Evolutionary conservation across 495 filamentous ascomycete species (phyloP), one percentile per base, ranked within the genome.

Genomic region (Talaromyces trachyspermus): DNA sequence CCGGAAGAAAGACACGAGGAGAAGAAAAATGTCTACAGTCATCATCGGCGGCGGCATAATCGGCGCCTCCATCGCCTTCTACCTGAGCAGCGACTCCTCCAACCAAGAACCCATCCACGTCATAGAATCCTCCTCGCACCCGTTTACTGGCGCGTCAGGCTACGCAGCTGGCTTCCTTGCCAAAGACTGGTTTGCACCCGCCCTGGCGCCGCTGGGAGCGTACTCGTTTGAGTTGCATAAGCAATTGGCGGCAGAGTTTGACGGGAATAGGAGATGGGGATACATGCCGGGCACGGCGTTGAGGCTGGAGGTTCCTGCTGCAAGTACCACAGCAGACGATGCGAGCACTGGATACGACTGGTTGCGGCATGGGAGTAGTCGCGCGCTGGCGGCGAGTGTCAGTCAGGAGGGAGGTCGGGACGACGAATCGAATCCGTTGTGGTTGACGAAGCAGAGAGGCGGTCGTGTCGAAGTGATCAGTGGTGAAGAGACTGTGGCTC

Each of bases 1-100:
- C n/a, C n/a, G n/a, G n/a, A n/a, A n/a, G n/a, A n/a, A n/a, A n/a
- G n/a, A n/a, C n/a, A n/a, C n/a, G n/a, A n/a, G n/a, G n/a, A n/a
- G n/a, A n/a, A n/a, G n/a, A n/a, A 54, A 57, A 29, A 72, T 72
- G 70, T 48, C 67, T 20, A 89, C 81, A 15, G 76, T 89, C 24
- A 89, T 91, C 48, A 61, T 92, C 38, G 87, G 87, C 40, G 76
- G 78, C 41, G 86, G 87, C 43, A 89, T 92, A 61, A 87, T 92
- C 30, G 85, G 85, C 49, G 61, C 78, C 38, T 83, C 84, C n/a
- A 86, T 83, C 19, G 87, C 86, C 9, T 89, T 84, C 62, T 88
- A 87, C 57, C 75, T 88, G 36, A 77, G 77, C 17, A 63, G 78
- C 26, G 12, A 20, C 1, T 59, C 59, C 15, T 39, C 62, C n/a